Base-by-base conservation (phyloP, 2,329 filamentous ascomycete genomes). In the Pseudopyrenochaeta lycopersici region DNA sequence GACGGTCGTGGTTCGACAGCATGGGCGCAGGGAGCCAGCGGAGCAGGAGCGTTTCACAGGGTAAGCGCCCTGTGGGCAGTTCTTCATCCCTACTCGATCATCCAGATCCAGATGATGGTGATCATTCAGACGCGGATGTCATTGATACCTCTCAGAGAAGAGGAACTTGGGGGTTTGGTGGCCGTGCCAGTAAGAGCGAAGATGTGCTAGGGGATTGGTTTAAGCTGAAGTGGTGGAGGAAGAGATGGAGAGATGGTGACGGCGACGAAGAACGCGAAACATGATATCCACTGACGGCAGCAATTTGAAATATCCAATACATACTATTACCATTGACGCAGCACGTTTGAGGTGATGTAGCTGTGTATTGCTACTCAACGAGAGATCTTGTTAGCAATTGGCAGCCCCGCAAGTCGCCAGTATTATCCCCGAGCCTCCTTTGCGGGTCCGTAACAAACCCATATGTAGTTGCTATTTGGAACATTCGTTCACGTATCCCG, bases 211-310 rank as follows among this genome's bases (percentile, higher is more conserved):
- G 71, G 7, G 72, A 74, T 44, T 76, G 73, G 74, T 68, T 76
- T 18, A 73, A 70, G 48, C 50, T 76, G 43, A 72, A 70, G 40
- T 76, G 73, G 73, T 75, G 73, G 72, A 67, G 72, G 35, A 74
- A 73, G 63, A 68, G 58, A 50, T 66, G 68, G 65, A 66, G 64
- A 52, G 71, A 74, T 6, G 64, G 61, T 12, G 65, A 68, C 15
- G 58, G 57, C n/a, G 56, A 64, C 32, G 57, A 63, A 4, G 49
- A 60, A 49, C 38, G 54, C 33, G 42, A 39, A 18, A 49, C 47
- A 62, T 66, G 58, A 63, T 44, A 54, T 55, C 21, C 41, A 39
- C 36, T 35, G 42, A 38, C 31, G 45, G 27, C 44, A 52, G 21
- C 39, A 52, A 51, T 55, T 47, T 52, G 48, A 55, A 52, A 21